Evolutionary conservation across 805 yeast genomes (phyloP).

Genomic region (Saturnispora sanitii): DNA sequence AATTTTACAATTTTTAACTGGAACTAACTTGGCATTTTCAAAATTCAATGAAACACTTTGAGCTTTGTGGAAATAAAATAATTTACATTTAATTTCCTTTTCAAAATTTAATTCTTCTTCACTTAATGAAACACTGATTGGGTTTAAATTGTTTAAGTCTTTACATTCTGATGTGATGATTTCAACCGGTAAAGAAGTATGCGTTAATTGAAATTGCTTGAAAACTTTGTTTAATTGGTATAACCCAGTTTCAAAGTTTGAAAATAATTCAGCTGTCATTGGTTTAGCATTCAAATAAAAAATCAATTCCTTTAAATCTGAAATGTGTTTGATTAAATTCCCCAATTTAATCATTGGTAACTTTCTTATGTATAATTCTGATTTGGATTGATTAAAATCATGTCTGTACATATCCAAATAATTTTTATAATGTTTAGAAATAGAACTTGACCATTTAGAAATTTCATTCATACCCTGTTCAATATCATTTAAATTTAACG

Average conservation of each 20-base stretch:
- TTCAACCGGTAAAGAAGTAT: conserved; percentile 16
- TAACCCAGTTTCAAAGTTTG: conserved; percentile 19
- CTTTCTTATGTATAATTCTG: conserved; percentile 23
- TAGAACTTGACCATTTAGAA: conserved; percentile 20
- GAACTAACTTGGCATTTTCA: conserved; percentile 14
- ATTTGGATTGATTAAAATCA: conserved; percentile 17
- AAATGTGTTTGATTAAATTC: conserved; percentile 18
- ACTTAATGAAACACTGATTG: conserved; percentile 17
- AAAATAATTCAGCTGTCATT: conserved; percentile 16
- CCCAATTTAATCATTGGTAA: conserved; percentile 26
- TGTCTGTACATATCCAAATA: conserved; percentile 19
- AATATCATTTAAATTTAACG: conserved; percentile 12
- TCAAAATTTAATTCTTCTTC: conserved; percentile 1
- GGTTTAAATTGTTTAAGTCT: conserved; percentile 16
- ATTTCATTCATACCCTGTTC: conserved; percentile 12
- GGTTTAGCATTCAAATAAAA: conserved; percentile 15
- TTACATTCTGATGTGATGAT: conserved; percentile 19
- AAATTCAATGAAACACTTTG: conserved; percentile 18
- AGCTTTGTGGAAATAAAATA: conserved; percentile 21
- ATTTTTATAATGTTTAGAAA: conserved; percentile 15
- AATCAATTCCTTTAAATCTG: conserved; percentile 16
- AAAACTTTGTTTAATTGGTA: conserved; percentile 16
- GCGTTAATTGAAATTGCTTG: conserved; percentile 17
- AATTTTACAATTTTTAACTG: conserved; percentile 10
- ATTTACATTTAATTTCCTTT: conserved; percentile 13